Percentiles rank a stretch among this genome's conserved stretches.
Evolutionary conservation across 768 basidiomycete species (phyloP).

Genomic region (Hygrocybe punicea): DNA sequence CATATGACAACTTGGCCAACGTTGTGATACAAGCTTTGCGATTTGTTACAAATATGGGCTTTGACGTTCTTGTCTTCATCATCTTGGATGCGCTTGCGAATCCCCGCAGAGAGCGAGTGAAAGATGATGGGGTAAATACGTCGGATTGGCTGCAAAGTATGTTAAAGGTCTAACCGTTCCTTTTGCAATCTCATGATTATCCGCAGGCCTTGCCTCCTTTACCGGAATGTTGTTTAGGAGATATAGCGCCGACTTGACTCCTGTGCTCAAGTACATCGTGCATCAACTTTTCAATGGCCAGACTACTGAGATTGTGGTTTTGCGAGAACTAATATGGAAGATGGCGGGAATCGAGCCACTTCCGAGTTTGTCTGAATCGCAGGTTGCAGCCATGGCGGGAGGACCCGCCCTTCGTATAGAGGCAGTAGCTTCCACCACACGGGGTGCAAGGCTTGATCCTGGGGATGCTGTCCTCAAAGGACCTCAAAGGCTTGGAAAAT

Average conservation of each 20-base stretch:
- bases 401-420: slow-evolving; percentile 85
- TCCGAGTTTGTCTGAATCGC: slow-evolving; percentile 82
- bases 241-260: slow-evolving; percentile 78
- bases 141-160: slow-evolving; percentile 90
- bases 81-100: slow-evolving; percentile 86
- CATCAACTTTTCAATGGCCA: slow-evolving; percentile 84
- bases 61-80: slow-evolving; percentile 86
- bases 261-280: slow-evolving; percentile 84
- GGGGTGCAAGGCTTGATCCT: slow-evolving; percentile 71
- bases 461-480: slow-evolving; percentile 61
- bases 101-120: slow-evolving; percentile 74
- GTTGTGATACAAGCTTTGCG: slow-evolving; percentile 87
- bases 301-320: slow-evolving; percentile 82
- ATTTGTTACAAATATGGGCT: slow-evolving; percentile 89
- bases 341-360: slow-evolving; percentile 94
- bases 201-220: slow-evolving; percentile 83
- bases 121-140: slow-evolving; percentile 88
- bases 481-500: slow-evolving; percentile 62
- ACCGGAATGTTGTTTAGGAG: slow-evolving; percentile 88
- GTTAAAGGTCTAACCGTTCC: slow-evolving; percentile 30
- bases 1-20: slow-evolving; percentile 88
- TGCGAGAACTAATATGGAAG: slow-evolving; percentile 90
- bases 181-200: slow-evolving; percentile 7
- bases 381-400: slow-evolving; percentile 87
- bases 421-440: slow-evolving; percentile 74